These are phyloP conservation scores for Carex littledalei DNA, from an alignment of 176 grass and related monocot genomes.

Conservation along the genomic window DNA sequence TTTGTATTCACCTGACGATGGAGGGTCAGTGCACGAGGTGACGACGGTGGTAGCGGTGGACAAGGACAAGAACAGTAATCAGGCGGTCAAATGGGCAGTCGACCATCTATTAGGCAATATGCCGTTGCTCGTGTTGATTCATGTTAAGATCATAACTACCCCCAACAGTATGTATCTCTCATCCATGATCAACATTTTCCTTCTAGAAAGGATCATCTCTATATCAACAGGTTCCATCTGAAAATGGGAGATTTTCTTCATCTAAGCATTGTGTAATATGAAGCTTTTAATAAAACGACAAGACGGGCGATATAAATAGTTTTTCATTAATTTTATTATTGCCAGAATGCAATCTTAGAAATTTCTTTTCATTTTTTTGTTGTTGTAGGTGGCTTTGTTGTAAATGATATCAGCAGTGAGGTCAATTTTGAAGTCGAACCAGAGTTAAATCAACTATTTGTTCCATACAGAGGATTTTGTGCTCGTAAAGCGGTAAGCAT, in stretches of 20 bases:
- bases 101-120: conserved; percentile 51
- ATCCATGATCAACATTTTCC: neutral
- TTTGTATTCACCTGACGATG: neutral
- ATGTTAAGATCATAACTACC: conserved; percentile 42
- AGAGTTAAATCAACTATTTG: conserved; percentile 56
- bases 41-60: conserved; percentile 55
- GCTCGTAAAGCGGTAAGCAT: conserved; percentile 75
- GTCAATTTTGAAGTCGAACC: conserved; percentile 40
- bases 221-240: neutral
- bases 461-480: conserved; percentile 69
- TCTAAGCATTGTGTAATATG: neutral
- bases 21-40: conserved; percentile 14
- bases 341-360: neutral
- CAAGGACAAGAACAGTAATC: conserved; percentile 75
- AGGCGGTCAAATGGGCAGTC: conserved; percentile 75
- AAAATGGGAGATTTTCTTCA: neutral
- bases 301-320: neutral
- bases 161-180: conserved; percentile 33
- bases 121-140: conserved; percentile 45
- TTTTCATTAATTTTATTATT: conserved; percentile 7
- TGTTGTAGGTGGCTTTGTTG: conserved; percentile 16
- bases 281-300: neutral
- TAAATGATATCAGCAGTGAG: conserved; percentile 39
- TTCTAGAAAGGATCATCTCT: neutral
- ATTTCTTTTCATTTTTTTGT: neutral